Evolutionary conservation across 306 rosid species (phyloP), one percentile per base, ranked within the genome.

Genomic region (Pterocarpus macrocarpus): DNA sequence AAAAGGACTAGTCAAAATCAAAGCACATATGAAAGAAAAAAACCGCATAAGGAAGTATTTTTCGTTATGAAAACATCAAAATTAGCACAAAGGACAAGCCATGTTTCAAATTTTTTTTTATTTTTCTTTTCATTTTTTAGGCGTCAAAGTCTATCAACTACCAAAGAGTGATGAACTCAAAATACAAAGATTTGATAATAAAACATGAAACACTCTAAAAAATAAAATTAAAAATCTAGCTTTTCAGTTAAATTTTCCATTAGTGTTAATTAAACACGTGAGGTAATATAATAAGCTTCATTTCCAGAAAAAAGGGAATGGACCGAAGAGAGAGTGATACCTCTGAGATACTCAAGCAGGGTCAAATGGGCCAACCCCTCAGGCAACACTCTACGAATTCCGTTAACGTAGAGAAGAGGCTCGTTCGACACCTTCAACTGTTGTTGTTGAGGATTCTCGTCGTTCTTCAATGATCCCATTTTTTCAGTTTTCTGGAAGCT

Each of bases 291-390:
- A n/a, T 15, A 36, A 43, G 45, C 34, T 57, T 78, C 30, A 65
- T 76, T 32, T 68, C 33, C 41, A 71, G 44, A 84, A 12, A 2
- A 56, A 55, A 53, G 1, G 14, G 33, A n/a, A 47, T 2, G 7
- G 30, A 13, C 30, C 10, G 16, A 17, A 47, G 36, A 33, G 57
- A 30, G 13, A 79, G 28, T 11, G 65, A 73, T 77, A 91, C 99
- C 99, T 91, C 98, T 89, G 66, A 95, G 97, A 86, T 93, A 95
- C 82, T 95, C 99, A 4, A 95, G 94, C 69, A 91, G 93, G 32
- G 96, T 93, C 47, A 93, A 81, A 84, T 95, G 98, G 72, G 99
- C 98, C 32, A 91, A 84, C 39, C 96, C 97, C 84, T 95, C 90
- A 41, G 96, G 89, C 58, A 95, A 81, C 8, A 84, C 83, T 89